A percentile compares a stretch with the other conserved stretches of the same genome.
These are phyloP conservation scores for Candida smagusa DNA, from an alignment of 1,139 yeast species.

Conservation along the genomic window DNA sequence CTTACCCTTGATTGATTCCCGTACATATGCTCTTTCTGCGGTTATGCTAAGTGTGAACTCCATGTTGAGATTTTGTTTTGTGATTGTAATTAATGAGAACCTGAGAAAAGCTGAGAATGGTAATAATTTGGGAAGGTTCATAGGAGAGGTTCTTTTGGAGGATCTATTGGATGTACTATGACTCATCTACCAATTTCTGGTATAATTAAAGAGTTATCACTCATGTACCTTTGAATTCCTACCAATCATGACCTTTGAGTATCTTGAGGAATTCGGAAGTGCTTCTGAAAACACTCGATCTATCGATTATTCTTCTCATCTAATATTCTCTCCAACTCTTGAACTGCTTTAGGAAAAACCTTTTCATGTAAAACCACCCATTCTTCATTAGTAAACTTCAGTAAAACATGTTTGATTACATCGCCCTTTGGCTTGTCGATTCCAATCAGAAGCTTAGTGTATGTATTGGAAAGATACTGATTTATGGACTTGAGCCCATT, in stretches of 20 bases:
- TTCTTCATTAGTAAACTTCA: slow-evolving; percentile 41
- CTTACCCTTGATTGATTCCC: slow-evolving; percentile 47
- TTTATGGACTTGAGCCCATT: slow-evolving; percentile 69
- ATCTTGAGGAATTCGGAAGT: too few relatives aligned
- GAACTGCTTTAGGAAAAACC: slow-evolving; percentile 38
- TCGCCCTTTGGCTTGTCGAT: slow-evolving; percentile 59
- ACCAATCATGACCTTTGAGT: too few relatives aligned
- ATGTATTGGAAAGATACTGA: slow-evolving; percentile 37
- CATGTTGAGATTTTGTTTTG: slow-evolving; percentile 18
- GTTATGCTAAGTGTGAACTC: slow-evolving; percentile 36
- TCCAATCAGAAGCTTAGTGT: slow-evolving; percentile 64
- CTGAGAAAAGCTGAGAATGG: too few relatives aligned
- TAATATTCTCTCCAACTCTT: slow-evolving; percentile 23
- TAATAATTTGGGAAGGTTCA: too few relatives aligned
- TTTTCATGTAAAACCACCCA: slow-evolving; percentile 26
- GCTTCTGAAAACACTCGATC: too few relatives aligned
- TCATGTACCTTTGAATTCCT: too few relatives aligned
- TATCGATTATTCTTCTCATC: background rate
- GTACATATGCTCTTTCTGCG: slow-evolving; percentile 42
- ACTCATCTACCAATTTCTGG: too few relatives aligned
- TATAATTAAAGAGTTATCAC: too few relatives aligned
- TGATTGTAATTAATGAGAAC: too few relatives aligned
- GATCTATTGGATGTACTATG: too few relatives aligned
- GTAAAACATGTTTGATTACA: slow-evolving; percentile 64
- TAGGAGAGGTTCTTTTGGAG: too few relatives aligned